Evolutionary conservation across 2,329 filamentous ascomycete genomes (phyloP).

Genomic region (Coniochaeta sp.): DNA sequence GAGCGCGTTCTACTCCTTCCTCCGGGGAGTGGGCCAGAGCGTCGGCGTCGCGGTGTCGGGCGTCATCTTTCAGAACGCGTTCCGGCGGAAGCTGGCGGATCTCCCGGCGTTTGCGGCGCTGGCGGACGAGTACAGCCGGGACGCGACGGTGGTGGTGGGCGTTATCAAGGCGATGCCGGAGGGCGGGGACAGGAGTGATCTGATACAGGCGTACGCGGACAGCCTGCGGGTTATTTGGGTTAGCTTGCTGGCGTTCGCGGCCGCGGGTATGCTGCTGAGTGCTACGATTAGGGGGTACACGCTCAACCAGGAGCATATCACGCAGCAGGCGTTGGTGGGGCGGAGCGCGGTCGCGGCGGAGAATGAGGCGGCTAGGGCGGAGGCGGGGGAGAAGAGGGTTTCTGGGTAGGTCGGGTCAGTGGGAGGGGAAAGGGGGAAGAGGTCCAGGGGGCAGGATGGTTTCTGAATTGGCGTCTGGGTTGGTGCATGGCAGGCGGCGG

Average conservation of each 20-base stretch:
- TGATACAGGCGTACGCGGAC: constrained; percentile 25
- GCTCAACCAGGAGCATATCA: constrained; percentile 23
- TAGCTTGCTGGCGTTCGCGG: constrained; percentile 21
- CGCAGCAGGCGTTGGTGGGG: constrained; percentile 15
- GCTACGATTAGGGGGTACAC: constrained; percentile 20
- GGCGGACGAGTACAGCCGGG: constrained; percentile 40
- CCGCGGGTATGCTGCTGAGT: constrained; percentile 17
- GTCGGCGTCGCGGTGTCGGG: constrained; percentile 61
- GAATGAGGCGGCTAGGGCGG: not conserved
- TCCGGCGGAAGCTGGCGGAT: constrained; percentile 40
- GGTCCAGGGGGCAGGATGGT: not conserved
- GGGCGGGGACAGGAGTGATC: constrained; percentile 13
- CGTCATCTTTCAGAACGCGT: constrained; percentile 62
- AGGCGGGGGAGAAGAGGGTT: not conserved
- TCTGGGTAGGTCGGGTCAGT: not conserved
- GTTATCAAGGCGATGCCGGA: constrained; percentile 47
- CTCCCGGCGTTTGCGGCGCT: constrained; percentile 36
- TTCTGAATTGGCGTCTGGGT: not conserved
- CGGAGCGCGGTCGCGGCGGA: constrained; percentile 6
- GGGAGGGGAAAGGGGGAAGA: not conserved
- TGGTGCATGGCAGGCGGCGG: not conserved
- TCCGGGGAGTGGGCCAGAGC: constrained; percentile 56
- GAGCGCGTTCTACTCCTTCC: constrained; percentile 60
- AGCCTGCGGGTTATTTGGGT: constrained; percentile 25
- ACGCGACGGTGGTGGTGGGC: constrained; percentile 51